Base-by-base conservation (phyloP, 352 stramenopile genomes). In the Phytophthora fragariaefolia region DNA sequence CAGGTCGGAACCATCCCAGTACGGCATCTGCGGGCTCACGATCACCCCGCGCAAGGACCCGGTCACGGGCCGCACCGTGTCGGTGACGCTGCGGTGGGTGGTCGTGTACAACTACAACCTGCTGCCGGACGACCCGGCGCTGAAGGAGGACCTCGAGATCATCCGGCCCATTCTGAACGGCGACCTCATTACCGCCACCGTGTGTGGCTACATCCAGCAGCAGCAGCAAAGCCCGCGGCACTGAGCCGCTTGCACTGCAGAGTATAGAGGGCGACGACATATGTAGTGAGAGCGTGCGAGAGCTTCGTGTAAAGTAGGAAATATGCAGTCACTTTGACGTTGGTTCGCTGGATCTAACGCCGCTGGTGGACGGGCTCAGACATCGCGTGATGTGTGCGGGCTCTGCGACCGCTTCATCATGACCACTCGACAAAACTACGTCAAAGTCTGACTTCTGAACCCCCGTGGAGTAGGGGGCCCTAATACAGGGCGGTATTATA, bases 141-240 rank as follows among this genome's bases (percentile, higher is more conserved):
- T 74, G 13, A 49, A 57, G 49, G 30, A 58, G 20, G 55, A 67
- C 45, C 18, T 69, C 54, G n/a, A n/a, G n/a, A 48, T 52, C 6
- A 71, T 75, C 18, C 71, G 71, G 4, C 63, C 74, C n/a, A 77
- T 79, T 62, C 22, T 78, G 18, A 82, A 82, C 51, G 71, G 74
- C 17, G 74, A 83, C 47, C 54, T 82, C 5, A 62, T 82, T 46
- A 75, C 68, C n/a, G 63, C 74, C 1, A 59, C 68, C 13, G 53
- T 82, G 52, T 77, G 68, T 36, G 50, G 60, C 13, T 75, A 76
- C 62, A 71, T 82, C 50, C 60, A 74, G 24, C 24, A 77, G 22
- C 61, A 69, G 28, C 63, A 76, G 45, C 56, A 73, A n/a, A 71
- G 48, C 13, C 27, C 38, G 24, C 6, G 40, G 40, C 17, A 47